Evolutionary conservation across 495 filamentous ascomycete species (phyloP), one percentile per base, ranked within the genome.

Genomic region (Hypoxylon lienhwacheense): DNA sequence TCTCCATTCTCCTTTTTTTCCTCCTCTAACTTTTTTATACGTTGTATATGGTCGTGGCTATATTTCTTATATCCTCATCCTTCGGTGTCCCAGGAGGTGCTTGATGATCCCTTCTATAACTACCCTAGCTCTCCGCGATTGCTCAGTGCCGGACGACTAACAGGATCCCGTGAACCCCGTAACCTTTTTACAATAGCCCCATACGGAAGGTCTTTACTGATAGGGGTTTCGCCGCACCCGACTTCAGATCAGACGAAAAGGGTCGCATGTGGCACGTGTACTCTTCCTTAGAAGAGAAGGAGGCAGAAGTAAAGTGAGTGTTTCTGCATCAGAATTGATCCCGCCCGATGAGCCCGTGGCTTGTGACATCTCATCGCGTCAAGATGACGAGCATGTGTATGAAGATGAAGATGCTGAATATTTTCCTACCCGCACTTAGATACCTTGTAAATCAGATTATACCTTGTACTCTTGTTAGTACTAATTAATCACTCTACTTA

Each of bases 221-320:
- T 21, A 15, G 12, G 48, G 37, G 49, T 37, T 21, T 53, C 34
- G 34, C 47, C 35, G 49, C 55, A 53, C 48, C 37, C 55, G 40
- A 51, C 40, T 45, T 49, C 56, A 50, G 24, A 35, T 49, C 56
- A 50, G 24, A 35, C 26, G 29, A 33, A 36, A 21, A 7, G 33
- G 12, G 49, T 47, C 44, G 25, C 31, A 28, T 1, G 37, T 39
- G 24, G 47, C 58, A 61, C 58, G 51, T 61, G 58, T 39, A 31
- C 34, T 36, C 14, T 55, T 55, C 29, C 58, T 32, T 11, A 50
- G 50, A 60, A 55, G 39, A 54, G 56, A 60, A 60, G 56, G 56
- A 45, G 29, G 42, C 24, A 12, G 16, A 35, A 7, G 11, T 5
- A 20, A 36, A 36, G 2, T 41, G 21, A 24, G 45, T 17, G 29